Conservation (phyloP, 2,329 filamentous ascomycete species). For the Colletotrichum horii region DNA sequence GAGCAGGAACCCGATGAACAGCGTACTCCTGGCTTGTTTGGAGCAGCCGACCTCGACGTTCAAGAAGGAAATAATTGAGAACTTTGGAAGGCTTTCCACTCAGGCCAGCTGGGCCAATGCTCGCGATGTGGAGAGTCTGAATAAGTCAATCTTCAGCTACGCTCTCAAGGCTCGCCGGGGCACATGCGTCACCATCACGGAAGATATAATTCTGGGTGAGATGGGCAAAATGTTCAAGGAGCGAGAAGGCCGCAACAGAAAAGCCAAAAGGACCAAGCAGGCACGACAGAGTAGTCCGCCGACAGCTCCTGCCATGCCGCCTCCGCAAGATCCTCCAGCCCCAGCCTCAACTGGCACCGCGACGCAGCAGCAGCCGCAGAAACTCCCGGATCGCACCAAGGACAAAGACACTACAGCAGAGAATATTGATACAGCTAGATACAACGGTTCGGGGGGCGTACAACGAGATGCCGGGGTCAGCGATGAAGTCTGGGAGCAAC, state of each 20-base stretch:
- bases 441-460: background rate
- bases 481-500: conserved; percentile 66
- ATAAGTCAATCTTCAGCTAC: conserved; percentile 52
- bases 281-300: background rate
- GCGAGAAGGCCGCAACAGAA: background rate
- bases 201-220: conserved; percentile 17
- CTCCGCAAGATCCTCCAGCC: background rate
- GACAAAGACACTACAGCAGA: background rate
- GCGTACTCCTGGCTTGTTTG: conserved; percentile 29
- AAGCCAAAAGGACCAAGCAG: background rate
- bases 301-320: background rate
- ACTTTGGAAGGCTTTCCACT: conserved; percentile 44
- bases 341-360: background rate
- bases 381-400: background rate
- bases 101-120: conserved; percentile 66
- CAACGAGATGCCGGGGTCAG: conserved; percentile 58
- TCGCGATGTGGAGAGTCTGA: conserved; percentile 63
- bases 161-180: conserved; percentile 29
- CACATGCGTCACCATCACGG: conserved; percentile 21
- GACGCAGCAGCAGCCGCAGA: background rate
- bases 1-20: conserved; percentile 13
- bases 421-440: background rate
- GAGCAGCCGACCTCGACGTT: conserved; percentile 18
- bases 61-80: conserved; percentile 26
- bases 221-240: conserved; percentile 29